A percentile compares a stretch with the other conserved stretches of the same genome.
Evolutionary conservation across 139 green algal species (phyloP).

Genomic region (Chlorokybus atmophyticus): DNA sequence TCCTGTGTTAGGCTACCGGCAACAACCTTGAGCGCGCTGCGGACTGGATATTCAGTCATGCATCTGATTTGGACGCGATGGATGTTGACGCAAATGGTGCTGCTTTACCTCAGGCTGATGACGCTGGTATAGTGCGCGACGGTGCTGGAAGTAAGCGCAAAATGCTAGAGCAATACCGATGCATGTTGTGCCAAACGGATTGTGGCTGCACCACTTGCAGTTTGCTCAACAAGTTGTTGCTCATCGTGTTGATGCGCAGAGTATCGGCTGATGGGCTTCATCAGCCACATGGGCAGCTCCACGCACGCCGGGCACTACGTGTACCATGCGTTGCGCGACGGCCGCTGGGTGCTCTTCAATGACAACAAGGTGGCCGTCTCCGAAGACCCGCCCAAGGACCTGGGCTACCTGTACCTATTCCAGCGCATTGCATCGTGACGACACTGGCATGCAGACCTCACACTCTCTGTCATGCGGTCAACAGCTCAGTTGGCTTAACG

Average conservation of each 20-base stretch:
- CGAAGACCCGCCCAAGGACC: conserved; percentile 57
- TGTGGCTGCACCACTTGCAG: neutral
- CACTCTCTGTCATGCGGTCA: too few species aligned
- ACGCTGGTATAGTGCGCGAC: too few species aligned
- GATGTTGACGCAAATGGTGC: neutral
- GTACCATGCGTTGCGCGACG: conserved; percentile 67
- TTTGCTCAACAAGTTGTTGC: neutral
- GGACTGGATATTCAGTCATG: conserved; percentile 70
- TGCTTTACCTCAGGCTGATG: neutral
- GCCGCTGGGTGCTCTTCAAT: conserved; percentile 89
- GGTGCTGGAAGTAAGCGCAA: conserved; percentile 18
- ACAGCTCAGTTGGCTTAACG: too few species aligned
- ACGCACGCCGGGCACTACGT: conserved; percentile 94
- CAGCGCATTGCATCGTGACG: too few species aligned
- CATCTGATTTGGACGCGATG: conserved; percentile 57
- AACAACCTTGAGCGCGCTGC: conserved; percentile 73
- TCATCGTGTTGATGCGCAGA: conserved; percentile 6
- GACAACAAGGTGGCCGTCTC: conserved; percentile 90
- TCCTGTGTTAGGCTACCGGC: too few species aligned
- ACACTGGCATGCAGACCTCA: too few species aligned
- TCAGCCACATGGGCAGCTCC: conserved; percentile 88
- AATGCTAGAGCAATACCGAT: neutral
- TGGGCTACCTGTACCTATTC: conserved; percentile 92
- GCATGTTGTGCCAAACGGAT: neutral
- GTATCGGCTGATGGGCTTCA: conserved; percentile 78